These are phyloP conservation scores for Citrus sp. DNA, from an alignment of 345 rosid genomes.

Conservation along the genomic window DNA sequence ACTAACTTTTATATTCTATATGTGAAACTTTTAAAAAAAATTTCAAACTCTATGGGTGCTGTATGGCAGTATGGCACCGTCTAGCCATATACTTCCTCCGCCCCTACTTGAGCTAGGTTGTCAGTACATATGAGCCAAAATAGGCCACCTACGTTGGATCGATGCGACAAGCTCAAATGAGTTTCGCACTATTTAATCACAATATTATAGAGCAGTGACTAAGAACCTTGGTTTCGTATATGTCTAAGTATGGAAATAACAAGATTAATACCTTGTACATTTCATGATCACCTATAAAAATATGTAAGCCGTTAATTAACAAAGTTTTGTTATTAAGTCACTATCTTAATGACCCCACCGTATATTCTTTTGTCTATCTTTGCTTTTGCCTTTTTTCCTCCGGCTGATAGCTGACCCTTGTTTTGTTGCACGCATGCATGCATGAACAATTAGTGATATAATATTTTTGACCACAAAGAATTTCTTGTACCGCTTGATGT, in stretches of 20 bases:
- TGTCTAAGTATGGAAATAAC: neutral
- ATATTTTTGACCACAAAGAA: constrained; percentile 12
- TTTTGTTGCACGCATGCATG: constrained; percentile 20
- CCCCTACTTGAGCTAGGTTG: too few relatives aligned
- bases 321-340: neutral
- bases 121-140: too few relatives aligned
- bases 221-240: neutral
- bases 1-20: too few relatives aligned
- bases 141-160: neutral
- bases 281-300: neutral
- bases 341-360: constrained; percentile 15
- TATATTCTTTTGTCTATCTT: constrained; percentile 15
- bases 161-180: neutral
- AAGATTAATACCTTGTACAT: neutral
- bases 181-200: too few relatives aligned
- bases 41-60: too few relatives aligned
- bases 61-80: too few relatives aligned
- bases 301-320: neutral
- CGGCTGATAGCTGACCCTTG: constrained; percentile 18
- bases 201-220: neutral
- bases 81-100: too few relatives aligned
- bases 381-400: neutral
- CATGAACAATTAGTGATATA: neutral
- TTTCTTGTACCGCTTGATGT: constrained; percentile 5
- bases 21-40: too few relatives aligned